These are phyloP conservation scores for Cutaneotrichosporon daszewskae DNA, from an alignment of 1,284 basidiomycete species.

Conservation along the genomic window DNA sequence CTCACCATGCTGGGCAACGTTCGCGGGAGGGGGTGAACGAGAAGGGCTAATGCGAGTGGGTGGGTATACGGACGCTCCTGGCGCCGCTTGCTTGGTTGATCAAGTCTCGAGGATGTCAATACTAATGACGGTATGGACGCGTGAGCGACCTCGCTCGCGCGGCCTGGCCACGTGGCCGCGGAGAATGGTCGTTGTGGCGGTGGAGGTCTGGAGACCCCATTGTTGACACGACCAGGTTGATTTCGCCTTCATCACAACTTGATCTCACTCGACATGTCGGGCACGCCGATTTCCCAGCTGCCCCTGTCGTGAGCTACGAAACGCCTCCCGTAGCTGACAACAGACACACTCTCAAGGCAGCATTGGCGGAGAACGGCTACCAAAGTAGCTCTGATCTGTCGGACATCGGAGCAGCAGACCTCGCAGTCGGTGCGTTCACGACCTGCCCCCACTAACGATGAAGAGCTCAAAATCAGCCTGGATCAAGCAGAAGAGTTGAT, in stretches of 20 bases:
- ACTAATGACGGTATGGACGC: constrained; percentile 3
- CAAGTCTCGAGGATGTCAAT: not conserved
- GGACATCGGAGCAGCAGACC: constrained; percentile 18
- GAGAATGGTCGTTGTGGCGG: too few relatives aligned
- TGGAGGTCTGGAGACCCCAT: not conserved
- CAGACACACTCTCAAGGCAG: constrained; percentile 29
- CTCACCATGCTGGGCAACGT: constrained; percentile 25
- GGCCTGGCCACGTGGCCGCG: constrained; percentile 3
- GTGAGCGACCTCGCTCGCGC: not conserved
- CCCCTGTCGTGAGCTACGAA: constrained; percentile 16
- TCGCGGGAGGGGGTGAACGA: not conserved
- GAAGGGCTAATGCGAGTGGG: not conserved
- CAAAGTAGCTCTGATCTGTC: constrained; percentile 25
- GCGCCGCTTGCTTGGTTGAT: too few relatives aligned
- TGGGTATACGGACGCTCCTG: too few relatives aligned
- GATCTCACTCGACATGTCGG: too few relatives aligned
- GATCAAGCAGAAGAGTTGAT: constrained; percentile 31
- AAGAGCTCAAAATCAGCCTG: constrained; percentile 32
- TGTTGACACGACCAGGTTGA: too few relatives aligned
- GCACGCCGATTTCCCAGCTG: constrained; percentile 10
- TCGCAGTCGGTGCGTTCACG: constrained; percentile 29
- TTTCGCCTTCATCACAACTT: too few relatives aligned
- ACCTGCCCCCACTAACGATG: not conserved
- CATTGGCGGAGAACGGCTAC: constrained; percentile 39
- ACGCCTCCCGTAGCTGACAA: too few relatives aligned